Conservation (phyloP, 208 protist species). For the Dictyostelium gargantuum region DNA sequence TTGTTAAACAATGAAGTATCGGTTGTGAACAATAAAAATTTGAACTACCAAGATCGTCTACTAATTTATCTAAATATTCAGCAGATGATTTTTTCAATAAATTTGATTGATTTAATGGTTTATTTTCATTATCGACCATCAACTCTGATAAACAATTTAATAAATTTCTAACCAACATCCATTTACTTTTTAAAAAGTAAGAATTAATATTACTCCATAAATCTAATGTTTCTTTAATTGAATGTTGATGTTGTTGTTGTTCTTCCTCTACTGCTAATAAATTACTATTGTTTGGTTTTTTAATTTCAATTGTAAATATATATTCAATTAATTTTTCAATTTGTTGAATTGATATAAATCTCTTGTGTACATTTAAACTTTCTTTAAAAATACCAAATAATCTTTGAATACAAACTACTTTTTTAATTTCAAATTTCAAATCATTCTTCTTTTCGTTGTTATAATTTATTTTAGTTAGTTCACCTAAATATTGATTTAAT, state of each 20-base stretch:
- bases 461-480: neutral
- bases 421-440: neutral
- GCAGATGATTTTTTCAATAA: neutral
- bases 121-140: neutral
- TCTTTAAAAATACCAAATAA: slow-evolving; percentile 22
- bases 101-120: neutral
- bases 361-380: neutral
- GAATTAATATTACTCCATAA: neutral
- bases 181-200: slow-evolving; percentile 56
- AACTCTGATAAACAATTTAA: neutral
- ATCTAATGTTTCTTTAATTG: neutral
- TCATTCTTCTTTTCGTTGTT: neutral
- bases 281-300: neutral
- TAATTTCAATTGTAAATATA: neutral
- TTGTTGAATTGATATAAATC: neutral
- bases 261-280: neutral
- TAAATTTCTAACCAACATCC: slow-evolving; percentile 8
- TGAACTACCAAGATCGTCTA: neutral
- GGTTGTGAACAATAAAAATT: slow-evolving; percentile 17
- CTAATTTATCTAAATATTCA: neutral
- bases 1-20: slow-evolving; percentile 12
- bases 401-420: neutral
- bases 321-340: neutral
- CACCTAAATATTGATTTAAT: neutral
- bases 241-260: neutral